Evolutionary conservation across 345 rosid species (phyloP), one percentile per base, ranked within the genome.

Genomic region (Anacardium occidentale): DNA sequence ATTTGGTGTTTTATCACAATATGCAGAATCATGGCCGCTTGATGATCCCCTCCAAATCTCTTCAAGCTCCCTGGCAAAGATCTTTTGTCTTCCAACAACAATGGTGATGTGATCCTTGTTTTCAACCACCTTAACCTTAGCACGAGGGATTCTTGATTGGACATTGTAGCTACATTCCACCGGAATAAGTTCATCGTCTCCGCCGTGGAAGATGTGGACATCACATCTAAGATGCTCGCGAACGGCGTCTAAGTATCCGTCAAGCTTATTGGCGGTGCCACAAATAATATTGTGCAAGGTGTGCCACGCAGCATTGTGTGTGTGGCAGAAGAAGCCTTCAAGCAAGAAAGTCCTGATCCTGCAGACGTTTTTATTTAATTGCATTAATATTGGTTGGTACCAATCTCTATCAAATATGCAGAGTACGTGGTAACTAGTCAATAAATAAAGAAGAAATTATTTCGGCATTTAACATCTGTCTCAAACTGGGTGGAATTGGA

Each of bases 301-400:
- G 75, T 96, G 99, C 99, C 99, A 93, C 2, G 96, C 93, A 1
- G 98, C 94, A 13, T 88, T 91, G 51, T 91, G 96, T 52, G 98
- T 91, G 84, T 96, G 99, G 84, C 97, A 90, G 66, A 85, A 87
- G 77, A 93, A 96, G 42, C 98, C 99, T 81, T 93, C 99, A 34
- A 93, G 69, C 82, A 96, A 82, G 76, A 78, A 96, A 51, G 98
- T 91, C 78, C 89, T 82, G 24, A 91, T 75, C 90, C 99, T 96
- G 85, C 1, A 17, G 2, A 34, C 17, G 20, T 62, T 14, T 40
- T 15, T 10, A 24, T 11, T 26, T 22, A 4, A 29, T 71, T 25
- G 77, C 77, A 74, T 71, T 72, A 56, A 29, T 47, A 21, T 20
- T 20, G 26, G 76, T 48, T 17, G 74, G 50, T 77, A 34, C 7